Percentiles rank a stretch among this genome's conserved stretches.
phyloP scores from a whole-genome alignment of 345 rosid genomes.

The Rubroshorea leprosula region DNA sequence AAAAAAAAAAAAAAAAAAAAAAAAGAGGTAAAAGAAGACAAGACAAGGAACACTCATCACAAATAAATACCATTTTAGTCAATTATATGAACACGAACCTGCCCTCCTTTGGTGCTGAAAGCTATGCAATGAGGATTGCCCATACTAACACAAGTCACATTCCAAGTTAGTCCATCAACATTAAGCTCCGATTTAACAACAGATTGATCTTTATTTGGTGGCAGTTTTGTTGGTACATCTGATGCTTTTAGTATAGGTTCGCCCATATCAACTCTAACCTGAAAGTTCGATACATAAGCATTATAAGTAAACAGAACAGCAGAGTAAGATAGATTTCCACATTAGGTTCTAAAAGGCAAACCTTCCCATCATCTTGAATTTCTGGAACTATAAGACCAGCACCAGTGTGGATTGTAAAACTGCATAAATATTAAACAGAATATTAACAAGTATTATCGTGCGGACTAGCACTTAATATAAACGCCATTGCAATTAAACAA shows the following conservation, averaged over 20 bases:
- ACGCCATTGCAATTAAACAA: neutral
- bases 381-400: conserved; percentile 96
- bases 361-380: conserved; percentile 75
- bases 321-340: neutral
- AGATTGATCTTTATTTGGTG: conserved; percentile 54
- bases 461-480: neutral
- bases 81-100: conserved; percentile 38
- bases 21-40: conserved; percentile 5
- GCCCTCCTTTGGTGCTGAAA: conserved; percentile 53
- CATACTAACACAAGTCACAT: conserved; percentile 96
- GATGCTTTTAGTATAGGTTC: conserved; percentile 73
- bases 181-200: conserved; percentile 56
- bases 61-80: no score
- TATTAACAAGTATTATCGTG: no score
- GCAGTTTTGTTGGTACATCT: conserved; percentile 73
- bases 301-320: conserved; percentile 12
- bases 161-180: conserved; percentile 83
- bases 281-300: conserved; percentile 8
- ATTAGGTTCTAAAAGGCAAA: conserved; percentile 14
- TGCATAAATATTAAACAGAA: conserved; percentile 17
- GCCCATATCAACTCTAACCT: conserved; percentile 98
- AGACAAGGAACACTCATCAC: neutral
- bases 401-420: conserved; percentile 81
- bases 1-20: neutral
- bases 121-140: conserved; percentile 97